These are phyloP conservation scores for Nannochloris sp. DNA, from an alignment of 139 green algal genomes.

Conservation along the genomic window DNA sequence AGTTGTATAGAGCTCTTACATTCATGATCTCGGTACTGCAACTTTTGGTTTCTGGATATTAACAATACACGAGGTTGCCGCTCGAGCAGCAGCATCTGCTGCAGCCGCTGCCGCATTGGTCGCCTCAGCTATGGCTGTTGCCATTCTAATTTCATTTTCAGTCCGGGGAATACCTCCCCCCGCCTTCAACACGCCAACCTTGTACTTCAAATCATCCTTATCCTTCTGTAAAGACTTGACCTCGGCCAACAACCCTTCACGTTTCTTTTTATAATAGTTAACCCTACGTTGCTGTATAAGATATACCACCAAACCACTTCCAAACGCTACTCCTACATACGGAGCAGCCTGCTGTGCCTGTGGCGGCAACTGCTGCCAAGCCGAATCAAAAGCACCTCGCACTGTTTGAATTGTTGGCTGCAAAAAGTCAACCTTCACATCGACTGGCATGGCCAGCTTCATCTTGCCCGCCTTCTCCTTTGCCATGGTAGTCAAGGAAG, in stretches of 20 bases:
- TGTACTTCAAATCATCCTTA: conserved; percentile 15
- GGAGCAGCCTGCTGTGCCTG: conserved; percentile 32
- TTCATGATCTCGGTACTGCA: background rate
- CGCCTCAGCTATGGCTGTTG: conserved; percentile 33
- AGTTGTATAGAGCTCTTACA: conserved; percentile 20
- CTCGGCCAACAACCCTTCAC: conserved; percentile 5
- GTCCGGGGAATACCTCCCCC: conserved; percentile 9
- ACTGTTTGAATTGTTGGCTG: conserved; percentile 25
- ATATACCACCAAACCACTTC: conserved; percentile 29
- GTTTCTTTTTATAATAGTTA: conserved; percentile 11
- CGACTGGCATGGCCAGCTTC: conserved; percentile 22
- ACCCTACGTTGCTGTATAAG: conserved; percentile 29
- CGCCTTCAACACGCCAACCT: conserved; percentile 25
- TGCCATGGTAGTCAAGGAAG: background rate
- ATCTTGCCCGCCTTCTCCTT: background rate
- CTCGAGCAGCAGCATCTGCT: conserved; percentile 33
- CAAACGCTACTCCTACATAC: conserved; percentile 21
- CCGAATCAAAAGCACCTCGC: conserved; percentile 8
- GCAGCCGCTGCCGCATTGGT: conserved; percentile 38
- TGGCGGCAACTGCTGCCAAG: conserved; percentile 34
- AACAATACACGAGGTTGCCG: conserved; percentile 31
- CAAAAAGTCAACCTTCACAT: conserved; percentile 37
- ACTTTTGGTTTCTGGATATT: background rate
- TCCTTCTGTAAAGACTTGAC: conserved; percentile 24
- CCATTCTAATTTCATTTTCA: conserved; percentile 38